These are phyloP conservation scores for Vairimorpha apis DNA, from an alignment of 371 early-diverging fungal species.

Conservation along the genomic window DNA sequence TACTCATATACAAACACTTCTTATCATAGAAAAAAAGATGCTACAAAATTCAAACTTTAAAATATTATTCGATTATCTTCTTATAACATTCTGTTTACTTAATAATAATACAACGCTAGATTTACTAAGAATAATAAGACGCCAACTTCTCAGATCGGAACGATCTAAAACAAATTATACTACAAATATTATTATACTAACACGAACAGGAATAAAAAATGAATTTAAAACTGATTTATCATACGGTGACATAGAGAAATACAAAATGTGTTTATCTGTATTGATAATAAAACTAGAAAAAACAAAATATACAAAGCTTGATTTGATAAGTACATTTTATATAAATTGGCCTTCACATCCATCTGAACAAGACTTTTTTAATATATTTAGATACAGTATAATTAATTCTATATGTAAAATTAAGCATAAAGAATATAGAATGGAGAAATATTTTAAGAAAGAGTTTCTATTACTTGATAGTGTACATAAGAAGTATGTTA, in stretches of 20 bases:
- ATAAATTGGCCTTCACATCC: constrained; percentile 17
- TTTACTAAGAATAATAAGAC: constrained; percentile 34
- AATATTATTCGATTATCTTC: constrained; percentile 37
- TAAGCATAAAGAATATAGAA: not conserved
- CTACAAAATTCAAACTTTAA: not conserved
- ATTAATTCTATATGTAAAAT: not conserved
- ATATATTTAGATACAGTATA: constrained; percentile 20
- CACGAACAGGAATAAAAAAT: constrained; percentile 14
- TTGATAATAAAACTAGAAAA: constrained; percentile 15
- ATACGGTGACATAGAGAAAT: constrained; percentile 38
- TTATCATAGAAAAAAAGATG: constrained; percentile 16
- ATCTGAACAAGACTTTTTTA: constrained; percentile 37
- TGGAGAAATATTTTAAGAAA: constrained; percentile 12
- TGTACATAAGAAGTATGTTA: constrained; percentile 36
- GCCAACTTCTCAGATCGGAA: constrained; percentile 38
- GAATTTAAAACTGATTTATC: not conserved
- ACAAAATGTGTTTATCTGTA: constrained; percentile 47
- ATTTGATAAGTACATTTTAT: constrained; percentile 27
- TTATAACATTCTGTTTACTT: constrained; percentile 36
- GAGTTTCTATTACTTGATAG: constrained; percentile 17
- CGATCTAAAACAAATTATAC: not conserved
- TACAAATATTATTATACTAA: constrained; percentile 10
- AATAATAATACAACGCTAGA: constrained; percentile 34
- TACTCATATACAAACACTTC: not conserved
- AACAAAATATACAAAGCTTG: not conserved